Evolutionary conservation across 257 asterid species (phyloP), one percentile per base, ranked within the genome.

Genomic region (Avicennia marina): DNA sequence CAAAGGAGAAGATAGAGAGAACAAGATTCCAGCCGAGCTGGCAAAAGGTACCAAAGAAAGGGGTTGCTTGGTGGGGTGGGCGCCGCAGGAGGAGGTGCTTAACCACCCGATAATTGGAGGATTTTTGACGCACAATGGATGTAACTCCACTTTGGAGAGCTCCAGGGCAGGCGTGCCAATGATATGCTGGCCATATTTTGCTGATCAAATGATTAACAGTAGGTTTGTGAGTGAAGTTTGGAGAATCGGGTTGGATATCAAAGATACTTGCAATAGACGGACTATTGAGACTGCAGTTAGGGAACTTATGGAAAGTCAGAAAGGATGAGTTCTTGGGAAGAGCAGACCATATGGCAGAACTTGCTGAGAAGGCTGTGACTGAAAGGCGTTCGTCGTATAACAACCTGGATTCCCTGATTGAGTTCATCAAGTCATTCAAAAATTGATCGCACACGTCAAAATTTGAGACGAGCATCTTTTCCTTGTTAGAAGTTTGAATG

Each of bases 231-330:
- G 80, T 42, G 79, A 83, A 42, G 56, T 77, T 4, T 83, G 91
- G 91, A 71, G 55, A 70, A 68, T 75, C 8, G 85, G 91, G 33
- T 31, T 83, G 64, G 91, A 83, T 51, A 83, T 83, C 58, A 83
- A 83, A 31, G 91, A 80, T 42, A 68, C 62, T 0, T 80, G 81
- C 24, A 80, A 77, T 42, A 65, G 83, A 45, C 34, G 13, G 4
- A 16, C 66, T 2, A 31, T 83, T 31, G 81, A 73, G 66, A 72
- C 58, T 55, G 63, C 58, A 63, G 70, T 80, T 2, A 73, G 66
- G 52, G 80, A 83, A 2, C 31, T 83, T 0, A 77, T 83, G 85
- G 71, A 62, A 7, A 58, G n/a, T 13, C 15, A 72, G 71, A 55
- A 78, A 63, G 32, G 75, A 71, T 0, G 83, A 80, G 24, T 78